Percentiles rank a stretch among this genome's conserved stretches.
These are phyloP conservation scores for Aspergillus asperescens DNA, from an alignment of 495 filamentous ascomycete genomes.

Conservation along the genomic window DNA sequence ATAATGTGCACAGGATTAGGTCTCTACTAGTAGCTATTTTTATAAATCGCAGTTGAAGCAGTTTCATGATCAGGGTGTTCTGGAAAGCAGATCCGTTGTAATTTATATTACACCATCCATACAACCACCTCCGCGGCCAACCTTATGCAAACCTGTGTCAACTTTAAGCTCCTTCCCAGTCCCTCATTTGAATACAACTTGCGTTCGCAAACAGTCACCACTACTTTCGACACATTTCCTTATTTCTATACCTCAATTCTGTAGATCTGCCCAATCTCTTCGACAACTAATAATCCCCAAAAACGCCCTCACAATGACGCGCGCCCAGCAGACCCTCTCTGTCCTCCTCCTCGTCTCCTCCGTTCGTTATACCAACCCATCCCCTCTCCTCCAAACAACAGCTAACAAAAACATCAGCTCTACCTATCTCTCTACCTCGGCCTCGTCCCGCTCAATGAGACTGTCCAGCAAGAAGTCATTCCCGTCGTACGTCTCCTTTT, in stretches of 20 bases:
- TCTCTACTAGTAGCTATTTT: too few species aligned
- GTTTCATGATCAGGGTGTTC: too few species aligned
- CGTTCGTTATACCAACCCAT: slow-evolving; percentile 43
- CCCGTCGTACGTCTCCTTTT: slow-evolving; percentile 42
- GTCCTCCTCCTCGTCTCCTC: slow-evolving; percentile 80
- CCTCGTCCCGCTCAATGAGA: slow-evolving; percentile 74
- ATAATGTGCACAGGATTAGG: too few species aligned
- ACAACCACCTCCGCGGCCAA: slow-evolving; percentile 3
- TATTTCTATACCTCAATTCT: neutral
- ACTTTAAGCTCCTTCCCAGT: neutral
- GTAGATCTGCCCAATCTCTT: neutral
- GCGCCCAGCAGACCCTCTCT: slow-evolving; percentile 88
- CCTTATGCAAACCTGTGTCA: slow-evolving; percentile 1
- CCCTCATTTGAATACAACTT: slow-evolving; percentile 1
- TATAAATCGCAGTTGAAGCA: too few species aligned
- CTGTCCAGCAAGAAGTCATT: slow-evolving; percentile 50
- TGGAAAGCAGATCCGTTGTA: too few species aligned
- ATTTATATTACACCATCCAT: neutral
- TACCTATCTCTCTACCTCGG: slow-evolving; percentile 84
- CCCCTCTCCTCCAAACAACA: neutral
- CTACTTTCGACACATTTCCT: too few species aligned
- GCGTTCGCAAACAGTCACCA: too few species aligned
- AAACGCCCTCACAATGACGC: slow-evolving; percentile 63
- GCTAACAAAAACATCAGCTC: slow-evolving; percentile 6
- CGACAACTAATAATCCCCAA: neutral